A percentile compares a stretch with the other conserved stretches of the same genome.
These are phyloP conservation scores for Maudiozyma serrabonitensis DNA, from an alignment of 805 yeast genomes.

Conservation along the genomic window DNA sequence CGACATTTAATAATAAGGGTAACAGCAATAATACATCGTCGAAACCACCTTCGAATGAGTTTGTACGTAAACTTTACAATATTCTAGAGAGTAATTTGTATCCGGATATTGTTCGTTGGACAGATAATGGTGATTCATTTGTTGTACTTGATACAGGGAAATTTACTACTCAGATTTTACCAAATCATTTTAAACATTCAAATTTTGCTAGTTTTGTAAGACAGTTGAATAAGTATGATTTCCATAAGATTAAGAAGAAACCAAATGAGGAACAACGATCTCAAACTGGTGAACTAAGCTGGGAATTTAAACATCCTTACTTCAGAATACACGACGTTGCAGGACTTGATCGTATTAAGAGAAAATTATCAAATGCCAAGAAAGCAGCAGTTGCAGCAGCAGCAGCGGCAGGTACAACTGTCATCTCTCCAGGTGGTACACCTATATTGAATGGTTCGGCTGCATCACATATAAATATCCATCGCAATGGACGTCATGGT, in stretches of 20 bases:
- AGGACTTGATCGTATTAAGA: constrained; percentile 76
- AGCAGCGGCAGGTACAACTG: neutral
- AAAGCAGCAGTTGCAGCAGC: constrained; percentile 19
- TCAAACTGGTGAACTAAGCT: constrained; percentile 66
- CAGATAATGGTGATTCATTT: constrained; percentile 74
- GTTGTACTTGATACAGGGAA: constrained; percentile 84
- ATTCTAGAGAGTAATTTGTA: constrained; percentile 82
- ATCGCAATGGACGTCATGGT: neutral
- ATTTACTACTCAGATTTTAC: constrained; percentile 79
- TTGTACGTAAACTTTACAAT: constrained; percentile 66
- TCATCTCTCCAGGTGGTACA: neutral
- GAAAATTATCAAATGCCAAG: constrained; percentile 61
- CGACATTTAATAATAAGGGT: neutral
- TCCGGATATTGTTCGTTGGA: constrained; percentile 74
- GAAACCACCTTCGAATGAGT: constrained; percentile 49
- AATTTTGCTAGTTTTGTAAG: constrained; percentile 93
- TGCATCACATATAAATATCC: constrained; percentile 10
- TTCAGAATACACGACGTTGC: constrained; percentile 67
- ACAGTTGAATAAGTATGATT: constrained; percentile 92
- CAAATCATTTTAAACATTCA: constrained; percentile 87
- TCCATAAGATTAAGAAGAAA: constrained; percentile 82
- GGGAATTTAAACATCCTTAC: constrained; percentile 94
- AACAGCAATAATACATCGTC: neutral
- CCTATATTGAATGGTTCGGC: constrained; percentile 19
- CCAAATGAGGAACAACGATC: constrained; percentile 46